Evolutionary conservation across 1,139 yeast species (phyloP).

Genomic region (Nadsonia starkeyi-henricii): DNA sequence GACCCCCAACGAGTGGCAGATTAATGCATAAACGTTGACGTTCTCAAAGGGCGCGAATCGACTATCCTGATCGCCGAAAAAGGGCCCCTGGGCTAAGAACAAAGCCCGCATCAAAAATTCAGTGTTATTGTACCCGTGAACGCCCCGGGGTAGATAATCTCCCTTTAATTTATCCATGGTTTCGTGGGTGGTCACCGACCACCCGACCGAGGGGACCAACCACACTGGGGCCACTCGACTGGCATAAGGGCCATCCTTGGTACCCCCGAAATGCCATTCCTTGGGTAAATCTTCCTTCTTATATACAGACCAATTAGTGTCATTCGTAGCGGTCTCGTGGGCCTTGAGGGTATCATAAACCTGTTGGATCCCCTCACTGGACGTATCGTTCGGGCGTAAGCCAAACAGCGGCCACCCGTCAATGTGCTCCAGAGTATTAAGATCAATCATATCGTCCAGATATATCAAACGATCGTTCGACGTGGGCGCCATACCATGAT

Average conservation of each 20-base stretch:
- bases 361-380: slow-evolving; percentile 19
- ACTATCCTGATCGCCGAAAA: slow-evolving; percentile 31
- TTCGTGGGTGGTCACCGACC: slow-evolving; percentile 52
- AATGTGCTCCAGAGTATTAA: slow-evolving; percentile 38
- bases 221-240: slow-evolving; percentile 72
- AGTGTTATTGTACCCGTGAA: slow-evolving; percentile 71
- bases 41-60: slow-evolving; percentile 52
- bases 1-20: slow-evolving; percentile 55
- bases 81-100: slow-evolving; percentile 74
- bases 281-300: slow-evolving; percentile 45
- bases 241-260: slow-evolving; percentile 30
- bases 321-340: slow-evolving; percentile 14
- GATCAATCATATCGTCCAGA: slow-evolving; percentile 46
- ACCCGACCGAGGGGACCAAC: slow-evolving; percentile 74
- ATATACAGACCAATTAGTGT: slow-evolving; percentile 34
- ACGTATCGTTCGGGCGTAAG: slow-evolving; percentile 37
- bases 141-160: slow-evolving; percentile 54
- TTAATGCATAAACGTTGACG: slow-evolving; percentile 55
- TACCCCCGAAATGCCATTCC: slow-evolving; percentile 55
- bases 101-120: slow-evolving; percentile 72
- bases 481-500: slow-evolving; percentile 92
- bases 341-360: slow-evolving; percentile 25
- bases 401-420: slow-evolving; percentile 93
- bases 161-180: slow-evolving; percentile 27
- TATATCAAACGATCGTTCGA: slow-evolving; percentile 47